A percentile compares a stretch with the other conserved stretches of the same genome.
Evolutionary conservation across 2,329 filamentous ascomycete genomes (phyloP).

Genomic region (Neurospora sp.): DNA sequence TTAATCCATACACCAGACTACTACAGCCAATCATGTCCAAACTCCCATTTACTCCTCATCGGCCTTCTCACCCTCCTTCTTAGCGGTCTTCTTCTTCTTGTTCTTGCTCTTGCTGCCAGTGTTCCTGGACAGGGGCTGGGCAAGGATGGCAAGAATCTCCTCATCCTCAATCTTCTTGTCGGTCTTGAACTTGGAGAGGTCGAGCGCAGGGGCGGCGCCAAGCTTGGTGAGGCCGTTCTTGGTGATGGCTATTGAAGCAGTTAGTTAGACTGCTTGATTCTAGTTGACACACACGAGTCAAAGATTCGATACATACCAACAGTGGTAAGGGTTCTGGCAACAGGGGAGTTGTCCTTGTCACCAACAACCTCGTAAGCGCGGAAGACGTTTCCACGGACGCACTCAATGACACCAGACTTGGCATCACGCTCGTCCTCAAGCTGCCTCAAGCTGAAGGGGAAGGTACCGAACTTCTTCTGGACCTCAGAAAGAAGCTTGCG

Average conservation of each 20-base stretch:
- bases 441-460: constrained; percentile 96
- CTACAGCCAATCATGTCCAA: neutral
- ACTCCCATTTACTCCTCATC: constrained; percentile 22
- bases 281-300: neutral
- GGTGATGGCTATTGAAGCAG: constrained; percentile 62
- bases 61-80: constrained; percentile 29
- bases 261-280: constrained; percentile 7
- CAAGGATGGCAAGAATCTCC: constrained; percentile 89
- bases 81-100: constrained; percentile 61
- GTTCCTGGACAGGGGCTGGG: constrained; percentile 75
- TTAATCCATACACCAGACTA: neutral
- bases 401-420: constrained; percentile 93
- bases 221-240: constrained; percentile 94
- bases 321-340: constrained; percentile 81
- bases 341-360: constrained; percentile 79
- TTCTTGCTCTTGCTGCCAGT: constrained; percentile 92
- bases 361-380: constrained; percentile 94
- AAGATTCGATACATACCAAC: constrained; percentile 58
- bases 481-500: constrained; percentile 89
- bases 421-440: constrained; percentile 92
- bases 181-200: constrained; percentile 75
- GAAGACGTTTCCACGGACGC: constrained; percentile 84
- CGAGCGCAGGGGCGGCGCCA: constrained; percentile 62
- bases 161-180: constrained; percentile 98
- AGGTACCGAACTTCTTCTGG: constrained; percentile 92